phyloP scores from a whole-genome alignment of 148 eudicot species.

The Rhododendron molle region DNA sequence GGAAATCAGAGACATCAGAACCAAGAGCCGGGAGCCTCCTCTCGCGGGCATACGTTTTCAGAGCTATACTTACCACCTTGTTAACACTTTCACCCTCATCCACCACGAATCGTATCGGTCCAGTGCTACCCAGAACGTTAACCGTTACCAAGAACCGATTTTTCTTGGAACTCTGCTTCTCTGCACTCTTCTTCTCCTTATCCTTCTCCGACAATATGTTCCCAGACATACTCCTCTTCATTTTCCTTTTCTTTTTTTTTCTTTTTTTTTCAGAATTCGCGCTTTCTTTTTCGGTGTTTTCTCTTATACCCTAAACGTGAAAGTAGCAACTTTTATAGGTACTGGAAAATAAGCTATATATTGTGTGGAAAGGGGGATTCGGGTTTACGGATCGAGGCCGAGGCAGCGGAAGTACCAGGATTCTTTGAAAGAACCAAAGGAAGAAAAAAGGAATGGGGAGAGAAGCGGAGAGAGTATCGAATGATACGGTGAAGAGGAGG shows the following conservation, averaged over 20 bases:
- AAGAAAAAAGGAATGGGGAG: conserved; percentile 11
- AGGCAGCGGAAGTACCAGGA: conserved; percentile 65
- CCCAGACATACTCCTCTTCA: conserved; percentile 6
- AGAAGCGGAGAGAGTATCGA: background rate
- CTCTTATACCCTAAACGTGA: background rate
- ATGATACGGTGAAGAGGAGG: background rate
- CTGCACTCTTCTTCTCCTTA: conserved; percentile 9
- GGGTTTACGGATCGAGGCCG: conserved; percentile 26
- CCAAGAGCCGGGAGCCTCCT: conserved; percentile 73
- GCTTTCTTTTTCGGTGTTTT: background rate
- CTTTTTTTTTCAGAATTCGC: background rate
- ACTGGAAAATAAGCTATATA: background rate
- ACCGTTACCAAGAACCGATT: conserved; percentile 53
- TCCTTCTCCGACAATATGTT: conserved; percentile 31
- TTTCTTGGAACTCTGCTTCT: conserved; percentile 23
- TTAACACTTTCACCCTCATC: conserved; percentile 47
- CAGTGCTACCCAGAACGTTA: conserved; percentile 64
- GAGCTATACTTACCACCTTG: conserved; percentile 38
- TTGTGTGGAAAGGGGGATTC: background rate
- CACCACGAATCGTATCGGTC: conserved; percentile 64
- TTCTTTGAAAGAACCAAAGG: conserved; percentile 49
- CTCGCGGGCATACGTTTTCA: conserved; percentile 58
- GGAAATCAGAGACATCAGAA: conserved; percentile 35
- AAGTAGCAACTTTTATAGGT: background rate
- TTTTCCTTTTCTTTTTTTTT: background rate